Base-by-base conservation (phyloP, 1,284 basidiomycete genomes). In the Fomitopsis betulina region DNA sequence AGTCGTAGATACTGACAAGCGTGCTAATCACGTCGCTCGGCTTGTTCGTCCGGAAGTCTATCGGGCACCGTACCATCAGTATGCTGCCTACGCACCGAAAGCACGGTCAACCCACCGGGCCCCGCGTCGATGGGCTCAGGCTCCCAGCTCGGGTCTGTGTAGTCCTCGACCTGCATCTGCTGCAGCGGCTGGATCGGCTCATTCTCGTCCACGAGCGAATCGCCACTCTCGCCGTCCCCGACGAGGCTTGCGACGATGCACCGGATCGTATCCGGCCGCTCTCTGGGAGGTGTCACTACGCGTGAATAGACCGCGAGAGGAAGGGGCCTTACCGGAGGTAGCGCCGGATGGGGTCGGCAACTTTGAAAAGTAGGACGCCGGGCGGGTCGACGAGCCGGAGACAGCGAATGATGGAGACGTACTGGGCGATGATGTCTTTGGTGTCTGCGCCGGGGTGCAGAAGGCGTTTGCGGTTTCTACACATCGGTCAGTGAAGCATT, bases 371-470 rank as follows among this genome's bases (percentile, higher is more conserved):
- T 3, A 99, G 78, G 0, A 98, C 95, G 0, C 96, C 96, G 0
- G 89, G 89, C 1, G 95, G 93, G 70, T 99, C 96, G 30, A 99
- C 78, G 49, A 96, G 85, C 1, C 96, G 87, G 15, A 99, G 75
- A 66, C 93, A 94, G 62, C 91, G 89, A 67, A 99, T 98, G 1
- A 94, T 95, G 2, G 90, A 87, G n/a, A 98, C 93, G 72, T 99
- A 99, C 79, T 94, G 90, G 1, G 86, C 79, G 21, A 99, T 79
- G 60, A 99, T 96, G 63, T 94, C 86, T 65, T 91, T 91, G 0
- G 97, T 99, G 63, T 96, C 94, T 2, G 95, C 94, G 9, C 96
- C 97, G 0, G 97, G 97, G 70, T 99, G 96, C 13, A 99, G 84
- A 0, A 99, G 81, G 3, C 96, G 90, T 67, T 87, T 91, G 54